Percentiles rank a stretch among this genome's conserved stretches.
Evolutionary conservation across 2,329 filamentous ascomycete genomes (phyloP).

Genomic region (Colletotrichum sojae): DNA sequence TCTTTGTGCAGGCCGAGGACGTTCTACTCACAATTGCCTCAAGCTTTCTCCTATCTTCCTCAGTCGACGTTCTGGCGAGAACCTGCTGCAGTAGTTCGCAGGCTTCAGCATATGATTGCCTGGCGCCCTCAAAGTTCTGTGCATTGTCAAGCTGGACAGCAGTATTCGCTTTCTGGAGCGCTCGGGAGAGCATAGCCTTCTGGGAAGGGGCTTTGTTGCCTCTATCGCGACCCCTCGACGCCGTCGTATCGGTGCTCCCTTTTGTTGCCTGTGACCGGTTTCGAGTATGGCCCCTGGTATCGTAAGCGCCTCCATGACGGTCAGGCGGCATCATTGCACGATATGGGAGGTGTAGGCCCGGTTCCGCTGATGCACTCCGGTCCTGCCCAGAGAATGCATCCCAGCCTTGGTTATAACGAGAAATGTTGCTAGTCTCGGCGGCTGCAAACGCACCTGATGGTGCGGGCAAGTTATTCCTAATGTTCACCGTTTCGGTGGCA

Average conservation of each 20-base stretch:
- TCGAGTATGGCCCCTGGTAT: slow-evolving; percentile 58
- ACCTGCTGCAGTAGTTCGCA: slow-evolving; percentile 91
- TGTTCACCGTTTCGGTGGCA: not conserved
- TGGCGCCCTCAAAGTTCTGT: slow-evolving; percentile 92
- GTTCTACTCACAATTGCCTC: slow-evolving; percentile 92
- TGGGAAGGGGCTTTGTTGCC: slow-evolving; percentile 74
- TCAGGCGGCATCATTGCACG: slow-evolving; percentile 47
- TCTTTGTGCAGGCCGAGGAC: not conserved
- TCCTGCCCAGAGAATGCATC: slow-evolving; percentile 32
- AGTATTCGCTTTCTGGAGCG: slow-evolving; percentile 94
- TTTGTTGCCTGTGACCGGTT: slow-evolving; percentile 62
- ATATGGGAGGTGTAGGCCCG: slow-evolving; percentile 8
- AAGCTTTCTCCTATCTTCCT: slow-evolving; percentile 90
- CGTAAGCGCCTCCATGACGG: slow-evolving; percentile 46
- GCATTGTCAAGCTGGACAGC: slow-evolving; percentile 97
- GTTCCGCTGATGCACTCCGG: slow-evolving; percentile 35
- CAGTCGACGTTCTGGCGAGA: slow-evolving; percentile 84
- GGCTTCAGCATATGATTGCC: slow-evolving; percentile 91
- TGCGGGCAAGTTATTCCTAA: not conserved
- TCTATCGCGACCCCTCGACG: slow-evolving; percentile 52
- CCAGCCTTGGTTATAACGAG: slow-evolving; percentile 18
- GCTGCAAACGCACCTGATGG: slow-evolving; percentile 2
- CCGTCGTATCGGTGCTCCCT: slow-evolving; percentile 59
- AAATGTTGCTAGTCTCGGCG: not conserved
- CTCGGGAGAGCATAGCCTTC: slow-evolving; percentile 97